phyloP scores from a whole-genome alignment of 331 rosid genomes.

The Quercus phellos region DNA sequence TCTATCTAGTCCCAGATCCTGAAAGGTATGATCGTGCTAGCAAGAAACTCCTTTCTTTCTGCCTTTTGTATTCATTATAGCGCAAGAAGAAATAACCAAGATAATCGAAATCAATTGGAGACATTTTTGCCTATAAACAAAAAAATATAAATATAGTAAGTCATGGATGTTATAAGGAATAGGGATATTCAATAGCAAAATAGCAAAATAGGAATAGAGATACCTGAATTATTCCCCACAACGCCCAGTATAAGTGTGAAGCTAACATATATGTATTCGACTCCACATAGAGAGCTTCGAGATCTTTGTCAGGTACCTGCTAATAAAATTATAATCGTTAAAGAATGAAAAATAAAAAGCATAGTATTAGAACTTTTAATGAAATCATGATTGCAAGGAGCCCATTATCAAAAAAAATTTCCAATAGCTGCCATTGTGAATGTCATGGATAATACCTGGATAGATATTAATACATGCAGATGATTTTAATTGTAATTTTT shows the following conservation, averaged over 20 bases:
- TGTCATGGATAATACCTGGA: too few relatives aligned
- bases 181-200: not conserved
- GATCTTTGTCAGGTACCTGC: conserved; percentile 67
- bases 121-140: conserved; percentile 60
- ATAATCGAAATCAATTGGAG: conserved; percentile 77
- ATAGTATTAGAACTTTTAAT: not conserved
- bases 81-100: conserved; percentile 76
- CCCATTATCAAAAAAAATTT: too few relatives aligned
- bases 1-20: conserved; percentile 21
- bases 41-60: conserved; percentile 42
- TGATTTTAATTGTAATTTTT: too few relatives aligned
- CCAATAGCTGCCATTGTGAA: too few relatives aligned
- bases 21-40: conserved; percentile 51
- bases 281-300: conserved; percentile 67
- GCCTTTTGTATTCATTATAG: conserved; percentile 63
- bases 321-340: not conserved
- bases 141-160: not conserved
- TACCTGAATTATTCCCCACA: conserved; percentile 97
- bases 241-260: conserved; percentile 80
- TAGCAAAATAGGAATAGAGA: conserved; percentile 13
- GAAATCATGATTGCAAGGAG: not conserved
- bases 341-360: not conserved
- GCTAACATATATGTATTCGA: conserved; percentile 65
- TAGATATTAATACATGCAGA: too few relatives aligned
- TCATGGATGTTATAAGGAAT: not conserved